Percentiles rank a stretch among this genome's conserved stretches.
phyloP scores from a whole-genome alignment of 2,329 filamentous ascomycete species.

The Penicillium psychrosexuale region DNA sequence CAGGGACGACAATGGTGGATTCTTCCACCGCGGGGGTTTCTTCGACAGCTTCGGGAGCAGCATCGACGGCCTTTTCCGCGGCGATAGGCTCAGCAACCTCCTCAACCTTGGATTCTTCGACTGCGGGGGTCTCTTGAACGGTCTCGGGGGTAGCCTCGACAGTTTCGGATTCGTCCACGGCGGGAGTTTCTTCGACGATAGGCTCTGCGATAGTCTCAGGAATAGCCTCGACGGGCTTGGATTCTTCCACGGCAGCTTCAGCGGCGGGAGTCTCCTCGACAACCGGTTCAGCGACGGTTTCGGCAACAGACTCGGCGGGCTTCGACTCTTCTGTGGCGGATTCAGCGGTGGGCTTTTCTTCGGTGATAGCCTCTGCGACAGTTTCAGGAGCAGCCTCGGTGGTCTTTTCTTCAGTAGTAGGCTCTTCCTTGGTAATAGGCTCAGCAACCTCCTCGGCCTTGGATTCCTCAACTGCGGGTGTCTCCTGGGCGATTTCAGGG shows the following conservation, averaged over 20 bases:
- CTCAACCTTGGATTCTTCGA: neutral
- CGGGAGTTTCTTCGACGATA: constrained; percentile 6
- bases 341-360: neutral
- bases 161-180: neutral
- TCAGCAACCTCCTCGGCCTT: neutral
- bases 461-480: neutral
- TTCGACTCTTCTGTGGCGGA: neutral
- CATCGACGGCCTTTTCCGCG: neutral
- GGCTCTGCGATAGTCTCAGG: too few species aligned
- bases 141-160: neutral
- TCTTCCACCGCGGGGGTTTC: constrained; percentile 6
- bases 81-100: neutral
- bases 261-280: too few species aligned
- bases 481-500: neutral
- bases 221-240: too few species aligned
- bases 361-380: constrained; percentile 4
- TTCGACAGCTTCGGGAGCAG: neutral
- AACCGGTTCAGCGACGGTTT: too few species aligned
- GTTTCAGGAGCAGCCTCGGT: constrained; percentile 4
- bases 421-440: neutral
- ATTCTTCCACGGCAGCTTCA: too few species aligned
- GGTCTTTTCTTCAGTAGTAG: too few species aligned
- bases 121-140: neutral
- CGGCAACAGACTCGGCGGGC: too few species aligned
- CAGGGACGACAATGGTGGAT: constrained; percentile 1